Conservation (phyloP, 352 stramenopile genomes). For the Globisporangium splendens region DNA sequence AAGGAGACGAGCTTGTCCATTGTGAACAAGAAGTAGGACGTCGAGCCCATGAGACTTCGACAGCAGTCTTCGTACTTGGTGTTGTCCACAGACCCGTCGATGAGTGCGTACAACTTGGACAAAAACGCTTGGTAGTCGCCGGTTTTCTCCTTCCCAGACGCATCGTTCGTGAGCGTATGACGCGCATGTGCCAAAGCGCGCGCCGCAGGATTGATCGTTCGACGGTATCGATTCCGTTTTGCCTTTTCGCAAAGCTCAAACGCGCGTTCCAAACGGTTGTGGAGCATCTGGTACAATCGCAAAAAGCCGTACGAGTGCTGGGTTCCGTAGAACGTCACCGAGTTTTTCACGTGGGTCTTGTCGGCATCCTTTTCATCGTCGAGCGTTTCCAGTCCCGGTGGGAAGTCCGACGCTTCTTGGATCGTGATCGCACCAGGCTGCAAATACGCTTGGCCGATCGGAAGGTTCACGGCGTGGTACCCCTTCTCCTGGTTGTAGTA, state of each 20-base stretch:
- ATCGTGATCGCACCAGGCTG: conserved; percentile 75
- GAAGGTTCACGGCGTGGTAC: conserved; percentile 65
- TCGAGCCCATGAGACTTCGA: conserved; percentile 85
- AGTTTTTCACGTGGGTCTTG: conserved; percentile 36
- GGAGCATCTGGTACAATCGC: conserved; percentile 86
- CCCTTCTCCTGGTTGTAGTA: conserved; percentile 64
- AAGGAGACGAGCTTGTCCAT: conserved; percentile 88
- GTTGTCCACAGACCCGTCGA: conserved; percentile 85
- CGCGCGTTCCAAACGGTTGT: conserved; percentile 79
- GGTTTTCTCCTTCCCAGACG: conserved; percentile 60
- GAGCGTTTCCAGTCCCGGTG: conserved; percentile 51
- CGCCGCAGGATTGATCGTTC: conserved; percentile 84
- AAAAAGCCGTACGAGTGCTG: conserved; percentile 89
- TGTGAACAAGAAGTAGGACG: conserved; percentile 90
- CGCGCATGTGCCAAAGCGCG: conserved; percentile 72
- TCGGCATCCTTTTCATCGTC: conserved; percentile 56
- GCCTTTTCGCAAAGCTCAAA: conserved; percentile 84
- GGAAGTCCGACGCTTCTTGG: conserved; percentile 72
- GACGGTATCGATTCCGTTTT: conserved; percentile 80
- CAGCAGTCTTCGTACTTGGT: conserved; percentile 89
- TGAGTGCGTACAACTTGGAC: conserved; percentile 82
- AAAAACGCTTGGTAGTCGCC: conserved; percentile 87
- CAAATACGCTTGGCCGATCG: conserved; percentile 66
- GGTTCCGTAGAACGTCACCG: conserved; percentile 68
- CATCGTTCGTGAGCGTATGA: conserved; percentile 41